A percentile compares a stretch with the other conserved stretches of the same genome.
phyloP scores from a whole-genome alignment of 371 early-diverging fungal species.

The Parasitella parasitica region DNA sequence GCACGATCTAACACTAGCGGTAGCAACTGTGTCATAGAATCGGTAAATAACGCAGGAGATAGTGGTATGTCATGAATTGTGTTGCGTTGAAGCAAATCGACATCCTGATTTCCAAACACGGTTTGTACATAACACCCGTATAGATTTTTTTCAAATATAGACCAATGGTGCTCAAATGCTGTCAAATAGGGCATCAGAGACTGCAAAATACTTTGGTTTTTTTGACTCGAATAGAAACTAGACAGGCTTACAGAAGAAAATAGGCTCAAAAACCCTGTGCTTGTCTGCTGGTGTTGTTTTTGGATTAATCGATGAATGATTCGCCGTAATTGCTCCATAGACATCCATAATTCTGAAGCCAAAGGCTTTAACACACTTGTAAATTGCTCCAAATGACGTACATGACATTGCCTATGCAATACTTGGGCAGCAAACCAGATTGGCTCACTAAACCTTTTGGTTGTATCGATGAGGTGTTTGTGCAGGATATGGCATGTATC shows the following conservation, averaged over 20 bases:
- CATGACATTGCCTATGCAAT: constrained; percentile 11
- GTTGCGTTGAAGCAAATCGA: not conserved
- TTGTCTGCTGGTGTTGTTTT: not conserved
- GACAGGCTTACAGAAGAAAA: not conserved
- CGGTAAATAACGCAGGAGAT: constrained; percentile 8
- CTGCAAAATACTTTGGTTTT: not conserved
- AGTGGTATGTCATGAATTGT: not conserved
- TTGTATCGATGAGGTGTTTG: constrained; percentile 3
- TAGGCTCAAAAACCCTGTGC: not conserved
- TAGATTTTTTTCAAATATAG: constrained; percentile 21
- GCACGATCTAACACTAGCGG: constrained; percentile 27
- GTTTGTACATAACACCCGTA: constrained; percentile 22
- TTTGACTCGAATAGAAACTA: not conserved
- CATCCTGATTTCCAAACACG: constrained; percentile 21
- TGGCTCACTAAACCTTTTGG: constrained; percentile 23
- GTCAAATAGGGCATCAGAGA: not conserved
- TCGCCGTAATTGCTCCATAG: not conserved
- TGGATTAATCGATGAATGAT: not conserved
- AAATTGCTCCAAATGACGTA: constrained; percentile 20
- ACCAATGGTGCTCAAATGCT: constrained; percentile 9
- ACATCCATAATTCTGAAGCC: constrained; percentile 3
- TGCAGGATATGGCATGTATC: constrained; percentile 26
- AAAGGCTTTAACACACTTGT: not conserved
- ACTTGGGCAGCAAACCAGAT: constrained; percentile 34
- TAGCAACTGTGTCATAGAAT: constrained; percentile 26